phyloP scores from a whole-genome alignment of 495 filamentous ascomycete genomes.

The Aspergillus ostianus region DNA sequence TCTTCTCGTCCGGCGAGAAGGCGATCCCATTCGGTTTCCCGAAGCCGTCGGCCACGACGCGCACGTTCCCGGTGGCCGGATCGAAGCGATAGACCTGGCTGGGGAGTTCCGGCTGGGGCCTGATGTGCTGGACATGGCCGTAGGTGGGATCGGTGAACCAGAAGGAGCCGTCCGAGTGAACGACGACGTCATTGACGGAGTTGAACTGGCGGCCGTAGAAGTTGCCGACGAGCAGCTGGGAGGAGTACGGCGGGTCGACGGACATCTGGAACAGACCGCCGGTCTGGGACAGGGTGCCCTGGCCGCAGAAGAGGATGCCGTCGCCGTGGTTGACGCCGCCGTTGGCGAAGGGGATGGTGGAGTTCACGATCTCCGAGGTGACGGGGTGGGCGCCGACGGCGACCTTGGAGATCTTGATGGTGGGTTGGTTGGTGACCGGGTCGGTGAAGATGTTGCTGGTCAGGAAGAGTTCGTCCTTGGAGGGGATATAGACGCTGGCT shows the following conservation, averaged over 20 bases:
- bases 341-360: slow-evolving; percentile 52
- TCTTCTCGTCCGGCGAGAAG: slow-evolving; percentile 47
- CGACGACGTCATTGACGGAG: slow-evolving; percentile 46
- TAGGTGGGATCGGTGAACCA: slow-evolving; percentile 60
- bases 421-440: slow-evolving; percentile 28
- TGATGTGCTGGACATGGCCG: slow-evolving; percentile 40
- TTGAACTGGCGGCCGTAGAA: slow-evolving; percentile 49
- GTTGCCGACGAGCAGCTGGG: slow-evolving; percentile 31
- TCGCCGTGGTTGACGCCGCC: slow-evolving; percentile 50
- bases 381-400: slow-evolving; percentile 27
- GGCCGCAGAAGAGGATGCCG: slow-evolving; percentile 49
- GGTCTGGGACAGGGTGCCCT: slow-evolving; percentile 46
- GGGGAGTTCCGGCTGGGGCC: slow-evolving; percentile 46
- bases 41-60: slow-evolving; percentile 51
- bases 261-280: slow-evolving; percentile 48
- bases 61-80: slow-evolving; percentile 43
- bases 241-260: slow-evolving; percentile 30
- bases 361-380: slow-evolving; percentile 36
- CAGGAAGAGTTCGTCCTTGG: slow-evolving; percentile 55
- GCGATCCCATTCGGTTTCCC: slow-evolving; percentile 47
- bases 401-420: slow-evolving; percentile 40
- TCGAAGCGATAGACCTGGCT: slow-evolving; percentile 52
- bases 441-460: slow-evolving; percentile 52
- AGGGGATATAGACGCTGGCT: slow-evolving; percentile 56
- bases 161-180: slow-evolving; percentile 40